These are phyloP conservation scores for Fusarium clavum DNA, from an alignment of 2,329 filamentous ascomycete species.

Conservation along the genomic window DNA sequence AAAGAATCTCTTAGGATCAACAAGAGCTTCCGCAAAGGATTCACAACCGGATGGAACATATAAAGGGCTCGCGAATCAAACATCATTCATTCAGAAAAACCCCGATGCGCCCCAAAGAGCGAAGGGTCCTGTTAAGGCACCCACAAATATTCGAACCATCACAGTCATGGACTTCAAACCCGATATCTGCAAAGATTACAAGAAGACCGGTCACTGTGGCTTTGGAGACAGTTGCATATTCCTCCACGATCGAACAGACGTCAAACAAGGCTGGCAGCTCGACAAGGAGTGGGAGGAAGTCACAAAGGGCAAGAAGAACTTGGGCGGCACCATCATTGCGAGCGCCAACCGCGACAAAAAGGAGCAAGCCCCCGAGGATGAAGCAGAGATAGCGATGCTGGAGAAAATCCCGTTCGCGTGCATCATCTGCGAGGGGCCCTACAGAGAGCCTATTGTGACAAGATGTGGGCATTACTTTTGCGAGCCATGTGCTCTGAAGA, in stretches of 20 bases:
- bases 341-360: constrained; percentile 63
- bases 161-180: constrained; percentile 92
- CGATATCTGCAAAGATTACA: constrained; percentile 91
- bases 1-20: constrained; percentile 70
- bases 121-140: constrained; percentile 88
- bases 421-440: constrained; percentile 83
- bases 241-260: constrained; percentile 79
- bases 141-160: constrained; percentile 89
- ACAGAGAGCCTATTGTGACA: constrained; percentile 84
- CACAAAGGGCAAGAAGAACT: constrained; percentile 75
- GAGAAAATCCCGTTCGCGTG: constrained; percentile 91
- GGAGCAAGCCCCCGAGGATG: constrained; percentile 55
- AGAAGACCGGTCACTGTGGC: constrained; percentile 71
- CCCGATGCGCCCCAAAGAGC: constrained; percentile 75
- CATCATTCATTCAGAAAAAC: constrained; percentile 83
- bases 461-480: constrained; percentile 98
- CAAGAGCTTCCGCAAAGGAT: constrained; percentile 55
- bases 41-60: constrained; percentile 73
- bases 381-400: constrained; percentile 76
- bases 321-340: constrained; percentile 70
- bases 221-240: constrained; percentile 72
- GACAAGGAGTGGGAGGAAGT: constrained; percentile 93
- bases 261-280: constrained; percentile 94
- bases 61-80: constrained; percentile 78
- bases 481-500: constrained; percentile 84